Evolutionary conservation across 805 yeast genomes (phyloP).

Genomic region (Candida bentonensis): DNA sequence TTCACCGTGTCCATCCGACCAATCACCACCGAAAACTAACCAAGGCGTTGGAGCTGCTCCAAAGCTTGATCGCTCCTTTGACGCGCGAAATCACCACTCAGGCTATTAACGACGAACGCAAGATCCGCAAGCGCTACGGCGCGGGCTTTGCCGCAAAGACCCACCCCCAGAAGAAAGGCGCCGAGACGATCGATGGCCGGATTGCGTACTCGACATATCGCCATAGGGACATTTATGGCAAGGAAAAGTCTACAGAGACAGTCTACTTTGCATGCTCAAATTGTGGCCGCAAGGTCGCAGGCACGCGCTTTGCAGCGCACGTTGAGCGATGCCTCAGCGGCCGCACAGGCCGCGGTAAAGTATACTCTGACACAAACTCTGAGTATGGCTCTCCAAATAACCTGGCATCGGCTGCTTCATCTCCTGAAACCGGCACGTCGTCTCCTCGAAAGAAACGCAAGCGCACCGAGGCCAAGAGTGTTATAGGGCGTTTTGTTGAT

Average conservation of each 20-base stretch:
- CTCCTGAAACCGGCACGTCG: background rate
- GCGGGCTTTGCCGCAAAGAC: constrained; percentile 11
- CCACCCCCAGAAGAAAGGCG: constrained; percentile 6
- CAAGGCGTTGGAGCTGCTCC: constrained; percentile 6
- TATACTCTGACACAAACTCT: constrained; percentile 1
- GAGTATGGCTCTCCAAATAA: constrained; percentile 1
- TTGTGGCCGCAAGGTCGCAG: constrained; percentile 79
- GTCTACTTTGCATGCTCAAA: constrained; percentile 64
- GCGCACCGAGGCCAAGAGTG: constrained; percentile 8
- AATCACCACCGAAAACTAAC: background rate
- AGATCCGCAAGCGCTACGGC: constrained; percentile 21
- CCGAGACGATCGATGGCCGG: constrained; percentile 13
- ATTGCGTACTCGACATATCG: constrained; percentile 11
- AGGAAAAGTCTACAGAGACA: constrained; percentile 32
- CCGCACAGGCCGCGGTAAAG: constrained; percentile 17
- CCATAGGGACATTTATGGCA: constrained; percentile 29
- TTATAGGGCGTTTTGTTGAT: constrained; percentile 5
- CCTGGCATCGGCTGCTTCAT: background rate
- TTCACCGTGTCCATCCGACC: background rate
- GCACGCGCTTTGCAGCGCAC: constrained; percentile 86
- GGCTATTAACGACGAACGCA: constrained; percentile 21
- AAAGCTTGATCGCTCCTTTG: constrained; percentile 18
- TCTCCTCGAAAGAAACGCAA: constrained; percentile 10
- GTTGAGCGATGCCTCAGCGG: constrained; percentile 81
- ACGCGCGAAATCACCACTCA: constrained; percentile 21